Evolutionary conservation across 2,329 filamentous ascomycete species (phyloP), one percentile per base, ranked within the genome.

Genomic region (Botrytis byssoidea): DNA sequence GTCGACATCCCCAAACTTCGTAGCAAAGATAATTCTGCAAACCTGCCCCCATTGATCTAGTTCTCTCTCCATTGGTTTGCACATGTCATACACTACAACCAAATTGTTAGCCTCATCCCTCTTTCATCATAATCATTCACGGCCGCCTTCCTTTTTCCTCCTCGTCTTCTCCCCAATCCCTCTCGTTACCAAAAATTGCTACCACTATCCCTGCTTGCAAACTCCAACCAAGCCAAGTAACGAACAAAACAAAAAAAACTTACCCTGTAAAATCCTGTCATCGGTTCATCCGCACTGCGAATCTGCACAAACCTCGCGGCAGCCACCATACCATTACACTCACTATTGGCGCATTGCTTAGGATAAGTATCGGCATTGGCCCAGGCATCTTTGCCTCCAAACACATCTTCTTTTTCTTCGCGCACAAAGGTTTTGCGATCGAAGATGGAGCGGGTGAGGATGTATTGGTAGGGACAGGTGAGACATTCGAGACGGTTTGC

Each of bases 271-370:
- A 98, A 98, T 75, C 91, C 95, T 77, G 96, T 99, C 93, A 97
- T 98, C 75, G 96, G 96, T 87, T 99, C 96, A 84, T 99, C 96
- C 70, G 96, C 96, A 86, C 94, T 97, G 79, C 96, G 91, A 84
- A 98, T 98, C 87, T 99, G 96, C 79, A 98, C 90, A 86, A 97
- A 94, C 86, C 95, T 97, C 85, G 95, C 98, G 76, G 95, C 97
- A 5, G 96, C 96, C 85, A 94, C 90, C 75, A 90, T 88, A 76
- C 94, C 94, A 80, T 93, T 88, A 85, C 96, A 99, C 73, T 87
- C 87, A 59, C 94, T 90, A 76, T 90, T 90, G 40, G 93, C 90
- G 83, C 96, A 99, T 87, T 96, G 93, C 67, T 92, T 92, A 73
- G 88, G 86, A 44, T 90, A 90, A 87, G 94, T 95, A 81, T 97